Base-by-base conservation (phyloP, 805 yeast species). In the Candida takata region DNA sequence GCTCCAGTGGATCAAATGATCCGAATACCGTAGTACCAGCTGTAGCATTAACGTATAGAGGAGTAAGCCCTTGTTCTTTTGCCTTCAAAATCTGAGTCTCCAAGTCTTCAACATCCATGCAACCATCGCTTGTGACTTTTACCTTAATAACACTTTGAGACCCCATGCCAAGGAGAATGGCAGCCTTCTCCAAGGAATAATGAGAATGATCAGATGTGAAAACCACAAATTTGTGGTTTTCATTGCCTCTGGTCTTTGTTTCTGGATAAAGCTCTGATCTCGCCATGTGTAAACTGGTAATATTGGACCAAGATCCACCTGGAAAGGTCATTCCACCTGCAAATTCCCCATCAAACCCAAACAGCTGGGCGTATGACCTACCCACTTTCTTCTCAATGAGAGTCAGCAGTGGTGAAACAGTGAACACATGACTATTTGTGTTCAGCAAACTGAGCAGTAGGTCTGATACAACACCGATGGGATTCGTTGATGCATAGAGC, bases 1-100 rank as follows among this genome's bases (percentile, higher is more conserved):
- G 70, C 18, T 52, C 65, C 47, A 84, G 68, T 15, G 80, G 77
- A 50, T 84, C 95, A 55, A 69, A 85, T 6, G 92, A 80, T 1
- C 95, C 95, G 48, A 77, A 81, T 1, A 84, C 95, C 0, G 95
- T 84, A 9, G 94, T 83, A 2, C 95, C 95, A 0, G 95, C 94
- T 4, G 95, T 85, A 10, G 82, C 87, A 52, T 79, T 83, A 38
- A 85, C 62, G 52, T 80, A 83, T 24, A 84, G 61, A 1, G 95
- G 95, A 1, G 80, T 77, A 49, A 46, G 71, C 0, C 94, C 92
- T n/a, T 68, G 58, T 2, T 42, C 30, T 13, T 53, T 58, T 6
- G 84, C 63, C 29, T 59, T 45, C 11, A 42, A 45, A 17, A 84
- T 77, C 24, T 61, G 52, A 4, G 34, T 29, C 16, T 67, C 76